phyloP scores from a whole-genome alignment of 75 land plant species.

The Larix kaempferi region DNA sequence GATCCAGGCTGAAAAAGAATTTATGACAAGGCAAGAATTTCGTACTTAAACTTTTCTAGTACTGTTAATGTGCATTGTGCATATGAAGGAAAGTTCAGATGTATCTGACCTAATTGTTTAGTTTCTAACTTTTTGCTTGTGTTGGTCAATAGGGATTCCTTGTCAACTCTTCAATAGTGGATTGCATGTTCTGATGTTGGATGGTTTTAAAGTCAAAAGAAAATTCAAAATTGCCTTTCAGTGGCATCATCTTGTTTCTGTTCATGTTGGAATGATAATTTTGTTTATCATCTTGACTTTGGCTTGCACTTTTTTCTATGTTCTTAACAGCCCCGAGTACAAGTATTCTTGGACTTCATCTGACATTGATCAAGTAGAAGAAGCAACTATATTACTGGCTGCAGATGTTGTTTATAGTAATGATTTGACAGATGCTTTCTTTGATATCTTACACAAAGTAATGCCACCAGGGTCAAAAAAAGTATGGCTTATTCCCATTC shows the following conservation, averaged over 20 bases:
- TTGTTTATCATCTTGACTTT: too few species aligned
- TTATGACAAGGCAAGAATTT: slow-evolving; percentile 1
- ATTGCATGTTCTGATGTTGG: not conserved
- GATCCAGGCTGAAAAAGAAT: not conserved
- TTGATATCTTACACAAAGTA: slow-evolving; percentile 42
- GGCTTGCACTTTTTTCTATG: not conserved
- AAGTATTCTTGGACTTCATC: slow-evolving; percentile 57
- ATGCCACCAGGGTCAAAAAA: slow-evolving; percentile 67
- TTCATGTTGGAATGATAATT: not conserved
- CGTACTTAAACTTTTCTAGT: not conserved
- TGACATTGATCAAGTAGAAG: slow-evolving; percentile 56
- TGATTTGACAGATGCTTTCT: slow-evolving; percentile 79
- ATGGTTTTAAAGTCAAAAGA: not conserved
- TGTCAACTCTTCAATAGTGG: not conserved
- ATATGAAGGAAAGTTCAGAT: not conserved
- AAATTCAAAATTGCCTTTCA: not conserved
- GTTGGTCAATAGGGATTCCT: not conserved
- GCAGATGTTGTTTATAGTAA: slow-evolving; percentile 94
- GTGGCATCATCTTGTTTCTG: not conserved
- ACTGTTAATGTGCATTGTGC: not conserved
- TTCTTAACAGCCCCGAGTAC: slow-evolving; percentile 12
- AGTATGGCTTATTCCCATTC: slow-evolving; percentile 10
- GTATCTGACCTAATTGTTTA: not conserved
- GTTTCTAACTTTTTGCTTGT: not conserved
- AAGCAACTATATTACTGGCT: slow-evolving; percentile 63